Evolutionary conservation across 2,329 filamentous ascomycete genomes (phyloP).

Genomic region (Colletotrichum orchidophilum): DNA sequence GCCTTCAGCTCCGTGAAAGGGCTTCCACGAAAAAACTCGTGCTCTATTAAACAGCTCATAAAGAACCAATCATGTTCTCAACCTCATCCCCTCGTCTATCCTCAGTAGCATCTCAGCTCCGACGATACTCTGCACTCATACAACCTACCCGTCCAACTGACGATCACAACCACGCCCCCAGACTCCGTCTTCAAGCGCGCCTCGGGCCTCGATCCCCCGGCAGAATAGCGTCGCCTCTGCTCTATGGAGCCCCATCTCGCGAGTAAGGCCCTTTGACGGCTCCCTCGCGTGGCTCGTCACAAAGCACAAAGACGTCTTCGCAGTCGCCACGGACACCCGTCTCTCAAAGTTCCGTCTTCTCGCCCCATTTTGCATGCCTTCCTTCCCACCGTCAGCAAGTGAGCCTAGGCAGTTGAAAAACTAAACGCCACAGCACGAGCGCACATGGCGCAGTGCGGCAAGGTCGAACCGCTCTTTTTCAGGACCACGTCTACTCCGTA

Average conservation of each 20-base stretch:
- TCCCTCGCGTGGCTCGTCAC: slow-evolving; percentile 57
- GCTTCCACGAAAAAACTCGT: not conserved
- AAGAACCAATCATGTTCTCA: not conserved
- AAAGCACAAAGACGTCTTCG: slow-evolving; percentile 57
- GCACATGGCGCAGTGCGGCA: slow-evolving; percentile 54
- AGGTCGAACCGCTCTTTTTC: slow-evolving; percentile 56
- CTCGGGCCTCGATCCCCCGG: slow-evolving; percentile 50
- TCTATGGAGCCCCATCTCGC: slow-evolving; percentile 54
- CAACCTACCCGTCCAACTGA: not conserved
- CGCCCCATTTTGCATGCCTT: not conserved
- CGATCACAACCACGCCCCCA: slow-evolving; percentile 32
- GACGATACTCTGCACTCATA: not conserved
- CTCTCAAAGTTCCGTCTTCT: slow-evolving; percentile 50
- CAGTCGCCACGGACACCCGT: slow-evolving; percentile 53
- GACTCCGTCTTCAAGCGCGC: slow-evolving; percentile 51
- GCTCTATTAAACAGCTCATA: not conserved
- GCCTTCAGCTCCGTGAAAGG: not conserved
- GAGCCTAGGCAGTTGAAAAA: too few relatives aligned
- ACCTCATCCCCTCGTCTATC: not conserved
- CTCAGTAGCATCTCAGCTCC: not conserved
- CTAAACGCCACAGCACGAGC: slow-evolving; percentile 36
- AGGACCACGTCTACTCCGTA: slow-evolving; percentile 48
- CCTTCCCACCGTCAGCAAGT: not conserved
- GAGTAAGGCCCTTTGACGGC: slow-evolving; percentile 57
- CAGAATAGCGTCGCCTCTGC: slow-evolving; percentile 54